Base-by-base conservation (phyloP, 805 yeast genomes). In the Lachancea fermentati region DNA sequence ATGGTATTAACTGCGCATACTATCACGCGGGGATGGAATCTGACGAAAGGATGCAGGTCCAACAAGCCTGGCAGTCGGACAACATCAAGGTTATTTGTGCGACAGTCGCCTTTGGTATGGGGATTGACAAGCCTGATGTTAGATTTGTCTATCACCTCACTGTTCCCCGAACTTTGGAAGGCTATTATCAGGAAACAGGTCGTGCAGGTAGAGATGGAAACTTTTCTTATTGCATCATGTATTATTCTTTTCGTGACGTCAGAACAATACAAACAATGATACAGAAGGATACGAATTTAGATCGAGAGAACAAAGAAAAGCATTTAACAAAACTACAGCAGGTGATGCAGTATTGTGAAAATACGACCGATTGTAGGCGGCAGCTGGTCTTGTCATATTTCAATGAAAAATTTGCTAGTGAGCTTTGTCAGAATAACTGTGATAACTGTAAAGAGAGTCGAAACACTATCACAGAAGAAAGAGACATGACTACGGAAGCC, bases 81-180 rank as follows among this genome's bases (percentile, higher is more conserved):
- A 58, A 62, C 15, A 65, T 81, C 16, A 82, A 81, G 55, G 82
- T 89, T 1, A 88, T 93, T 11, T 91, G 97, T 66, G 98, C 98
- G 0, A 93, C 98, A 0, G 84, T 93, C 53, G 98, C 98, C 0
- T 93, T 93, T 71, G 98, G 98, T 19, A 93, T 93, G 98, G 98
- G 98, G 35, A 91, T 93, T 42, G 98, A 93, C 64, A 93, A 93
- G 60, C 85, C 96, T 0, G 95, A 93, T 62, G 98, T 93, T 9
- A 69, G 98, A 34, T 89, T 73, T 66, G 97, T 93, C 3, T 78
- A 86, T 31, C 98, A 93, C 64, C 71, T 82, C 47, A 85, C 93
- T 4, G 65, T 93, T 18, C 97, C 98, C 0, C 68, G 96, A 52
- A 85, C 87, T 39, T 68, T 93, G 48, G 98, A 93, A 63, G 97